phyloP scores from a whole-genome alignment of 345 rosid genomes.

The Citrus sp. region DNA sequence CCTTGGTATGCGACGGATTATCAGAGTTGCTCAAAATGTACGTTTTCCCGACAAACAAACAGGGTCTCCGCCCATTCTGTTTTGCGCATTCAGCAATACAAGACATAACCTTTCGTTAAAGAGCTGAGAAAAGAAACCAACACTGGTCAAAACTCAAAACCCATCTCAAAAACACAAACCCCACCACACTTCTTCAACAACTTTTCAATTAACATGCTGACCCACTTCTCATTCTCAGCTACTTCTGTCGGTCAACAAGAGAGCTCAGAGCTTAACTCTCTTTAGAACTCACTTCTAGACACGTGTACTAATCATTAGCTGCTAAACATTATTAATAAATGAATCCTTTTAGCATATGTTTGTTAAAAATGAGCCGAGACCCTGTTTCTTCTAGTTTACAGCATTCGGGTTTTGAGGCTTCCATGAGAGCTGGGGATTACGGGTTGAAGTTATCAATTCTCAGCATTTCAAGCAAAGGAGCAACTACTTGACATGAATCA shows the following conservation, averaged over 20 bases:
- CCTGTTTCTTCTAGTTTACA: slow-evolving; percentile 51
- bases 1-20: too few relatives aligned
- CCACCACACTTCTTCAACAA: slow-evolving; percentile 40
- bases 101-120: slow-evolving; percentile 11
- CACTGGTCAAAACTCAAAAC: slow-evolving; percentile 21
- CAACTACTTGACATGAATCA: too few relatives aligned
- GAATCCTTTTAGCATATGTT: slow-evolving; percentile 59
- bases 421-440: slow-evolving; percentile 67
- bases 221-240: slow-evolving; percentile 55
- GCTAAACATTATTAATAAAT: slow-evolving; percentile 51
- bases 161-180: not conserved
- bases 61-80: slow-evolving; percentile 17
- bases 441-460: slow-evolving; percentile 57
- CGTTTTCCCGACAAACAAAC: slow-evolving; percentile 19
- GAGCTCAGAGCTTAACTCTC: slow-evolving; percentile 41
- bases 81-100: slow-evolving; percentile 3
- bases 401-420: slow-evolving; percentile 52
- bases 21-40: not conserved
- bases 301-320: slow-evolving; percentile 42
- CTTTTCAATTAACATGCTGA: slow-evolving; percentile 45
- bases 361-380: slow-evolving; percentile 31
- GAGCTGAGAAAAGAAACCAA: slow-evolving; percentile 51
- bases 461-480: too few relatives aligned
- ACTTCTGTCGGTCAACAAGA: slow-evolving; percentile 54
- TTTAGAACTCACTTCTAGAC: slow-evolving; percentile 41